Percentiles rank a stretch among this genome's conserved stretches.
Conservation (phyloP, 2,329 filamentous ascomycete species). For the Ceratocystis cubensis region DNA sequence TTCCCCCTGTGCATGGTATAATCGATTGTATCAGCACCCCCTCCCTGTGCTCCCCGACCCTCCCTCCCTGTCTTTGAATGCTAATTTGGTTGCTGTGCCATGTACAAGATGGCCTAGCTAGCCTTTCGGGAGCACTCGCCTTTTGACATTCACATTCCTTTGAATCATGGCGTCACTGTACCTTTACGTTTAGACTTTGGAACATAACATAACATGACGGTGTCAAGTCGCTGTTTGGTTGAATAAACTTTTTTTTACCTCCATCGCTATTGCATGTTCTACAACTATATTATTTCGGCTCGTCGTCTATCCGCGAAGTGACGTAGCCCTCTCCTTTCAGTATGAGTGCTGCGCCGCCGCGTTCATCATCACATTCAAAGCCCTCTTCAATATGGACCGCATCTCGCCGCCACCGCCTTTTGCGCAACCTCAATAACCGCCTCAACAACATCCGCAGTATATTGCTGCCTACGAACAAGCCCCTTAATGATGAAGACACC, state of each 20-base stretch:
- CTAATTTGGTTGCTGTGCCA: background rate
- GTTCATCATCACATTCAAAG: background rate
- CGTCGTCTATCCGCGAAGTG: background rate
- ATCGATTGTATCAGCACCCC: background rate
- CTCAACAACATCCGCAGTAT: constrained; percentile 13
- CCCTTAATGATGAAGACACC: background rate
- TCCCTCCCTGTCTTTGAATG: background rate
- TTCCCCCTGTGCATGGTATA: background rate
- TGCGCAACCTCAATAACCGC: constrained; percentile 15
- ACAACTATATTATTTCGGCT: background rate
- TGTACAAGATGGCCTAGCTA: background rate
- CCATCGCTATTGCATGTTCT: background rate
- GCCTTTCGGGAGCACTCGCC: background rate
- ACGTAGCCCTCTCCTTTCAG: background rate
- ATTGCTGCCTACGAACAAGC: background rate
- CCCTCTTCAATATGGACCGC: constrained; percentile 15
- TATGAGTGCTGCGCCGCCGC: constrained; percentile 7
- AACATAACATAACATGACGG: background rate
- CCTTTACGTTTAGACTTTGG: background rate
- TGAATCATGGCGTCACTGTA: background rate
- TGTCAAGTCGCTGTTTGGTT: background rate
- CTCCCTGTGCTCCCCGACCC: background rate
- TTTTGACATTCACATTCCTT: background rate
- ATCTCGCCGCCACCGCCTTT: constrained; percentile 17
- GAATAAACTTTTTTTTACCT: background rate